Percentiles rank a stretch among this genome's conserved stretches.
Conservation (phyloP, 345 rosid species). For the Psidium guajava region DNA sequence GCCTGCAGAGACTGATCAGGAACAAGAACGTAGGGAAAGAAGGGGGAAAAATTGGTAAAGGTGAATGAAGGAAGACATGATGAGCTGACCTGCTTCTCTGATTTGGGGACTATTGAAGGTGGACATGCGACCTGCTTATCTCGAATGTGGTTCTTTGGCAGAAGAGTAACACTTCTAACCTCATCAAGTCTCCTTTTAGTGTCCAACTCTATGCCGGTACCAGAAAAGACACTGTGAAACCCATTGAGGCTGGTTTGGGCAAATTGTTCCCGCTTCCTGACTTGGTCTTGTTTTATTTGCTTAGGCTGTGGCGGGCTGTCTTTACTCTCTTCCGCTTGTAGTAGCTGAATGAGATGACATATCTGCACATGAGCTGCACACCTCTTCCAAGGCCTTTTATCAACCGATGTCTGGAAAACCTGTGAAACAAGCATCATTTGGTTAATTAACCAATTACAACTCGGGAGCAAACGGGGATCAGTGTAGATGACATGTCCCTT, state of each 20-base stretch:
- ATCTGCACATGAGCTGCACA: conserved; percentile 60
- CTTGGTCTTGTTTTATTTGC: conserved; percentile 20
- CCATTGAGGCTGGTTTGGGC: conserved; percentile 12
- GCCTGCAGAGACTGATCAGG: conserved; percentile 22
- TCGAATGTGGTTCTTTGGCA: conserved; percentile 11
- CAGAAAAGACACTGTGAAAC: conserved; percentile 5
- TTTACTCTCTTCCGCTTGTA: conserved; percentile 24
- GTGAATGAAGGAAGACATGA: not conserved
- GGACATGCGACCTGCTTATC: conserved; percentile 10
- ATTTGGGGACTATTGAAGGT: conserved; percentile 7
- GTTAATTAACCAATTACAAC: not conserved
- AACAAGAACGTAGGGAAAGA: conserved; percentile 4
- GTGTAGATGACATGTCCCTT: not conserved
- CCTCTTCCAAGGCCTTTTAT: conserved; percentile 32
- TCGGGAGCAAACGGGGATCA: not conserved
- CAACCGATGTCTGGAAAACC: conserved; percentile 16
- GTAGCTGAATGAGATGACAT: conserved; percentile 37
- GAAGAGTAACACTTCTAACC: conserved; percentile 12
- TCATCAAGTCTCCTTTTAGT: conserved; percentile 11
- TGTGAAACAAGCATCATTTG: conserved; percentile 1
- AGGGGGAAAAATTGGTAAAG: not conserved
- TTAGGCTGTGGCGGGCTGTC: conserved; percentile 9
- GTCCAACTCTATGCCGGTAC: not conserved
- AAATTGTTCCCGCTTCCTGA: conserved; percentile 17
- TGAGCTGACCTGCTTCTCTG: conserved; percentile 37